These are phyloP conservation scores for Alternaria triticimaculans DNA, from an alignment of 2,329 filamentous ascomycete species.

Conservation along the genomic window DNA sequence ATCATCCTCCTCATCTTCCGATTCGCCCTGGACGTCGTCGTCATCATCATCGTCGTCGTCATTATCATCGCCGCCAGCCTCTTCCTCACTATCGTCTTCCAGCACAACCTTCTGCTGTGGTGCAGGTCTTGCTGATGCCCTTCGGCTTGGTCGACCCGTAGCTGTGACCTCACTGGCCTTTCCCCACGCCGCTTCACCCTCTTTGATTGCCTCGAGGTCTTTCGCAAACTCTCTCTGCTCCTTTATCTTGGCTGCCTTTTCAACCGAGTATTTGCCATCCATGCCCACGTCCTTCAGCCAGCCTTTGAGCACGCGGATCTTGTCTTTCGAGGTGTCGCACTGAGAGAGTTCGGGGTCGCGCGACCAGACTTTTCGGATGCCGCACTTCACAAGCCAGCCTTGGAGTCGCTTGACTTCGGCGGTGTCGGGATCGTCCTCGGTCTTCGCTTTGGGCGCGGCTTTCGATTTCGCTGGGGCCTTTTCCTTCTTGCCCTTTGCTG, in stretches of 20 bases:
- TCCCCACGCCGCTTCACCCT: conserved; percentile 83
- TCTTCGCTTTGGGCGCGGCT: conserved; percentile 48
- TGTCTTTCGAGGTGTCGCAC: conserved; percentile 75
- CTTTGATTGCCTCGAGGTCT: conserved; percentile 83
- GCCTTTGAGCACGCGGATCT: conserved; percentile 79
- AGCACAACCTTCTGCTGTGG: conserved; percentile 31
- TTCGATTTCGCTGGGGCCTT: conserved; percentile 50
- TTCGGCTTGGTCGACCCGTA: conserved; percentile 37
- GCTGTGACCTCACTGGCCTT: conserved; percentile 37
- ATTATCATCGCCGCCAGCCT: conserved; percentile 20
- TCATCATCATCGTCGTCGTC: conserved; percentile 21
- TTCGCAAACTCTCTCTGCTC: conserved; percentile 83
- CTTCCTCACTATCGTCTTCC: conserved; percentile 35
- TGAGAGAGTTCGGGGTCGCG: conserved; percentile 73
- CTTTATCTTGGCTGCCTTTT: conserved; percentile 85
- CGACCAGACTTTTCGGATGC: conserved; percentile 89
- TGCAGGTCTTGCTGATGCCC: conserved; percentile 25
- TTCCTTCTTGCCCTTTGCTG: conserved; percentile 32
- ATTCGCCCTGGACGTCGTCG: conserved; percentile 27
- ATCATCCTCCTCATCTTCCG: conserved; percentile 20
- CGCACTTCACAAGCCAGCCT: conserved; percentile 85
- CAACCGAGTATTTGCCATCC: conserved; percentile 84
- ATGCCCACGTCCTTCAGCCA: conserved; percentile 86
- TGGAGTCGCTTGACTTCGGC: conserved; percentile 89
- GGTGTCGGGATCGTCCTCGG: conserved; percentile 65